These are phyloP conservation scores for Kwoniella europaea DNA, from an alignment of 768 basidiomycete genomes.

Conservation along the genomic window DNA sequence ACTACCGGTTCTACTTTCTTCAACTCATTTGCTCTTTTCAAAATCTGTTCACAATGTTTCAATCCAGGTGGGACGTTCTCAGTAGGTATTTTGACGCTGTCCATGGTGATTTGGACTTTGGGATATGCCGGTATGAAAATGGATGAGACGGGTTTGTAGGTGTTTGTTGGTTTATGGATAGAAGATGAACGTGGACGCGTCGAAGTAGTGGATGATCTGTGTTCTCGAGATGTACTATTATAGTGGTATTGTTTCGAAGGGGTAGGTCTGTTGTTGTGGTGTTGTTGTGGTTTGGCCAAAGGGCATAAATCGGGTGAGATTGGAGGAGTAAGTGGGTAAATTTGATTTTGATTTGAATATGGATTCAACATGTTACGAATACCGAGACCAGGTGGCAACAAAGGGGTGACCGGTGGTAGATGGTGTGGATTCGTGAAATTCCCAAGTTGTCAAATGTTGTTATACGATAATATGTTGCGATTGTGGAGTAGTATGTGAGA, in stretches of 20 bases:
- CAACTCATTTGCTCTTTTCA: slow-evolving; percentile 90
- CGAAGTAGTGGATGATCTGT: background rate
- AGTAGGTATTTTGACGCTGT: slow-evolving; percentile 47
- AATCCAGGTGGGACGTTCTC: slow-evolving; percentile 57
- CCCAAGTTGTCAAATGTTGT: too few relatives aligned
- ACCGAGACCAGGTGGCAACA: background rate
- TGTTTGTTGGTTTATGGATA: too few relatives aligned
- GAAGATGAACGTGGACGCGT: background rate
- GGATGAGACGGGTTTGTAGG: too few relatives aligned
- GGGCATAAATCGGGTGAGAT: slow-evolving; percentile 27
- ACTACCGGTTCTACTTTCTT: slow-evolving; percentile 80
- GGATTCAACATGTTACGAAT: background rate
- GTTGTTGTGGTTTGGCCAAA: background rate
- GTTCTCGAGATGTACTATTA: background rate
- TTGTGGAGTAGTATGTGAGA: too few relatives aligned
- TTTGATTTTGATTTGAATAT: background rate
- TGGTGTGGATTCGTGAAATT: too few relatives aligned
- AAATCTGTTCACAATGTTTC: slow-evolving; percentile 71
- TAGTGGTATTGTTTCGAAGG: background rate
- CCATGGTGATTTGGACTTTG: slow-evolving; percentile 31
- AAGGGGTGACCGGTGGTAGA: background rate
- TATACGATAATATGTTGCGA: too few relatives aligned
- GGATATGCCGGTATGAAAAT: too few relatives aligned
- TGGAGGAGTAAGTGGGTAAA: slow-evolving; percentile 21
- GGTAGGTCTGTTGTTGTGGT: background rate